Conservation (phyloP, 306 rosid species). For the Pterocarpus macrocarpus region DNA sequence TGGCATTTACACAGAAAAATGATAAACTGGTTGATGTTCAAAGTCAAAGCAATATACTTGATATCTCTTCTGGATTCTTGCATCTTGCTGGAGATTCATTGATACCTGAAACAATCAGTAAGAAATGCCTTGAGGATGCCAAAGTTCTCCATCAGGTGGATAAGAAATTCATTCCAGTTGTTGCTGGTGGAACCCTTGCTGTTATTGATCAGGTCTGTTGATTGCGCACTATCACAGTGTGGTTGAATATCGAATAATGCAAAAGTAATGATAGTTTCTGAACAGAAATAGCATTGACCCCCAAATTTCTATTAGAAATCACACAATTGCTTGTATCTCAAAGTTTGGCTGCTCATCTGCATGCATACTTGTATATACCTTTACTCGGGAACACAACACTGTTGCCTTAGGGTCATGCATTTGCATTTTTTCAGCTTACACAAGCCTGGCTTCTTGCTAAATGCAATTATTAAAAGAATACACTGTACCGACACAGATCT, state of each 20-base stretch:
- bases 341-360: neutral
- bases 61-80: constrained; percentile 84
- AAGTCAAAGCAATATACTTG: constrained; percentile 68
- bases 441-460: constrained; percentile 14
- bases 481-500: constrained; percentile 20
- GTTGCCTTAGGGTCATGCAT: constrained; percentile 17
- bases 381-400: constrained; percentile 12
- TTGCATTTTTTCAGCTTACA: neutral
- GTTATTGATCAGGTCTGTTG: constrained; percentile 87
- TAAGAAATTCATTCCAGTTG: constrained; percentile 91
- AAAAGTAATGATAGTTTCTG: constrained; percentile 11
- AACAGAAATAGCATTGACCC: constrained; percentile 17
- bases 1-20: constrained; percentile 60
- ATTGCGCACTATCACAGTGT: constrained; percentile 6
- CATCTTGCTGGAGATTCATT: constrained; percentile 87
- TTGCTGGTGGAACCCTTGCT: constrained; percentile 80
- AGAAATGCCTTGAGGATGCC: constrained; percentile 72
- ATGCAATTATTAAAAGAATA: neutral
- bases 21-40: constrained; percentile 49
- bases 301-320: constrained; percentile 20
- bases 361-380: constrained; percentile 17
- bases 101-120: constrained; percentile 76
- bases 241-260: constrained; percentile 11
- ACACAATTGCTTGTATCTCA: constrained; percentile 22
- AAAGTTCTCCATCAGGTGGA: constrained; percentile 92